Percentiles rank a stretch among this genome's conserved stretches.
Evolutionary conservation across 2,329 filamentous ascomycete species (phyloP).

Genomic region (Pyricularia grisea): DNA sequence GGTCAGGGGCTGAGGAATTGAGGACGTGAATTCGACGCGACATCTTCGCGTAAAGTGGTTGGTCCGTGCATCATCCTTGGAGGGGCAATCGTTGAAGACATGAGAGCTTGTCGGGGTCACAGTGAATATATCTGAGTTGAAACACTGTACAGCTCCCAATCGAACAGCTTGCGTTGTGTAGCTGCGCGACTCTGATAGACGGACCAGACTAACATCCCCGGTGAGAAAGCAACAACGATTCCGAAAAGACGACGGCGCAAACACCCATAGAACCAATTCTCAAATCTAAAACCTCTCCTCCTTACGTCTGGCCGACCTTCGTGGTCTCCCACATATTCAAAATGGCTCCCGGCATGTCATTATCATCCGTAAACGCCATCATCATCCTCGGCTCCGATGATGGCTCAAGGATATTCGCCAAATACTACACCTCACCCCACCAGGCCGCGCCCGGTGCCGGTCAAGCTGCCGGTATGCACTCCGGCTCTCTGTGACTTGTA

Average conservation of each 20-base stretch:
- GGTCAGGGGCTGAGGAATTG: background rate
- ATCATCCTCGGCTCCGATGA: conserved; percentile 72
- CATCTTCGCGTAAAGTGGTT: conserved; percentile 3
- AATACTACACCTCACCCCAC: conserved; percentile 71
- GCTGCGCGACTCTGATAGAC: background rate
- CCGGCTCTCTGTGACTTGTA: conserved; percentile 4
- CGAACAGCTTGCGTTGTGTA: background rate
- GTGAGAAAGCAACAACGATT: background rate
- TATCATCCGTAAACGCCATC: conserved; percentile 16
- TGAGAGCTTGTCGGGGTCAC: background rate
- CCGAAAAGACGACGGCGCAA: background rate
- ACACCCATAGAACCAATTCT: background rate
- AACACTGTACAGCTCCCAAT: background rate
- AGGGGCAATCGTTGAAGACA: background rate
- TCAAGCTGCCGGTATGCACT: conserved; percentile 11
- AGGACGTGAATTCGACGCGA: conserved; percentile 15
- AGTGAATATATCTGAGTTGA: background rate
- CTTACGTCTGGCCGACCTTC: background rate
- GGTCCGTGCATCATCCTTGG: background rate
- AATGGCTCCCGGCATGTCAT: conserved; percentile 15
- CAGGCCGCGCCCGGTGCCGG: conserved; percentile 21
- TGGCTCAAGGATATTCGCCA: conserved; percentile 82
- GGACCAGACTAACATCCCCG: background rate
- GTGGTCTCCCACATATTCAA: conserved; percentile 3
- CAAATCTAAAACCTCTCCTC: background rate